These are phyloP conservation scores for Fusarium sp. DNA, from an alignment of 2,329 filamentous ascomycete species.

Conservation along the genomic window DNA sequence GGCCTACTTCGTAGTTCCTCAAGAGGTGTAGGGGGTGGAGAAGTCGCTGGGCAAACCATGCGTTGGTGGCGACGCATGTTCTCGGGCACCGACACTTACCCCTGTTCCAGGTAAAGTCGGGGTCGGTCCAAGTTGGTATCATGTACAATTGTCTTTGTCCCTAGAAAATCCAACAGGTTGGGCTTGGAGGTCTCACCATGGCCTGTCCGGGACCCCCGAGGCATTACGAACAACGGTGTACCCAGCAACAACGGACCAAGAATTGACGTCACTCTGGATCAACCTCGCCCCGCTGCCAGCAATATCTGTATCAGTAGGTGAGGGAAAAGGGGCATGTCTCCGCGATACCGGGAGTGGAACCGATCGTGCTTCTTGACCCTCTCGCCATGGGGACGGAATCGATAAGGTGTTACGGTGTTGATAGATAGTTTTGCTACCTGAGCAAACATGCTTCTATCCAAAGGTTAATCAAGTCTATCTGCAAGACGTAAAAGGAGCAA, in stretches of 20 bases:
- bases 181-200: not conserved
- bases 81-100: not conserved
- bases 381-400: not conserved
- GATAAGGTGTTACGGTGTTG: not conserved
- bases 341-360: not conserved
- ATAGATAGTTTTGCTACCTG: not conserved
- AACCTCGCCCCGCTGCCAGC: not conserved
- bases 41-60: not conserved
- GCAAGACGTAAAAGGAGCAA: not conserved
- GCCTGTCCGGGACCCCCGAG: not conserved
- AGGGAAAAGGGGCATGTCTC: not conserved
- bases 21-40: not conserved
- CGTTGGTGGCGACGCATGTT: not conserved
- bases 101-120: not conserved
- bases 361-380: not conserved
- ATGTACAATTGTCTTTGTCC: not conserved
- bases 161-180: not conserved
- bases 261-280: not conserved
- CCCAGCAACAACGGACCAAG: not conserved
- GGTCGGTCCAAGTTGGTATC: not conserved
- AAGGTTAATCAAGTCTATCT: not conserved
- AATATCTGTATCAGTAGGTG: not conserved
- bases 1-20: not conserved
- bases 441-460: not conserved
- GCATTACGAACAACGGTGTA: not conserved